Percentiles rank a stretch among this genome's conserved stretches.
These are phyloP conservation scores for Pyronema domesticum DNA, from an alignment of 495 filamentous ascomycete species.

Conservation along the genomic window DNA sequence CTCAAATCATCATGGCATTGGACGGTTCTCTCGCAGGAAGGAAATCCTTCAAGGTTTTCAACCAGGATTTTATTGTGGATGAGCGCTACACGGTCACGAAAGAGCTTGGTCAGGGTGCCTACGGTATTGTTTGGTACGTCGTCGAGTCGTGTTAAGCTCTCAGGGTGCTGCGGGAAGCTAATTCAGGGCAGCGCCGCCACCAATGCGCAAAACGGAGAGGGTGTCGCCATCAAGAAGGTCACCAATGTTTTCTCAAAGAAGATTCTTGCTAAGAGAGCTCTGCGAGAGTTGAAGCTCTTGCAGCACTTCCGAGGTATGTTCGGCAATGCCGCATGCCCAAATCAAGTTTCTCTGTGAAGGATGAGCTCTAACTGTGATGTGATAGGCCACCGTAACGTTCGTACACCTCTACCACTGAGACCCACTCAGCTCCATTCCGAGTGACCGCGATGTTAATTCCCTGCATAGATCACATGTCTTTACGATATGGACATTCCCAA, in stretches of 20 bases:
- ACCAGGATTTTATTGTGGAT: conserved; percentile 97
- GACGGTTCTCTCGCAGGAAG: conserved; percentile 46
- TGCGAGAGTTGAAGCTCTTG: conserved; percentile 95
- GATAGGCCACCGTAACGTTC: conserved; percentile 46
- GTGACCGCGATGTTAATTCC: background rate
- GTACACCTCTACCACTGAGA: conserved; percentile 11
- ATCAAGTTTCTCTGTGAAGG: background rate
- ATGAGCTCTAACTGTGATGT: conserved; percentile 1
- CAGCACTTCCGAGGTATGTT: conserved; percentile 75
- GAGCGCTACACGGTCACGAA: conserved; percentile 97
- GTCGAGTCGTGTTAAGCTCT: background rate
- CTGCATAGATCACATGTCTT: conserved; percentile 75
- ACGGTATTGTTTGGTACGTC: conserved; percentile 92
- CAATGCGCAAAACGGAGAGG: conserved; percentile 77
- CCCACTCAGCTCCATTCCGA: background rate
- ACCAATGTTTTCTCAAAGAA: conserved; percentile 99
- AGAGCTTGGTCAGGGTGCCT: conserved; percentile 93
- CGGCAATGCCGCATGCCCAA: background rate
- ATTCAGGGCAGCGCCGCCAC: conserved; percentile 57
- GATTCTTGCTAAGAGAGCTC: conserved; percentile 90
- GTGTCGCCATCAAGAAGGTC: conserved; percentile 98
- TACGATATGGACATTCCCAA: conserved; percentile 99
- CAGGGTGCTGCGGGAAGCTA: background rate
- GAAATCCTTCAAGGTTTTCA: conserved; percentile 99
- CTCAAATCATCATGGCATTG: conserved; percentile 8